Conservation (phyloP, 495 filamentous ascomycete genomes). For the Sphaerosporella brunnea region DNA sequence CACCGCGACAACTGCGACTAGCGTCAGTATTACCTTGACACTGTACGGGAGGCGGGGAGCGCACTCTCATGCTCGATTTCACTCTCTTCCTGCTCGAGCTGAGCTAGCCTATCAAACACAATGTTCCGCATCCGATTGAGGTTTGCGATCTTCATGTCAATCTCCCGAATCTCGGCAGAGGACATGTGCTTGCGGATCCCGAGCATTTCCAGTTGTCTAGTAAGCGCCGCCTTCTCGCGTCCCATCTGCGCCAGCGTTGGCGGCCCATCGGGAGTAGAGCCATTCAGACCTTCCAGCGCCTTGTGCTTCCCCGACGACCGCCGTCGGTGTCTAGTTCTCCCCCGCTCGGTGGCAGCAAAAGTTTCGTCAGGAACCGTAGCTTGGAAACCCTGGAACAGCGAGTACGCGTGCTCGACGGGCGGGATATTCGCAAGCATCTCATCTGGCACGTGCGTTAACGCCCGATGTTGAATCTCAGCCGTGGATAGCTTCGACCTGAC, state of each 20-base stretch:
- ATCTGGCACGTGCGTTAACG: conserved; percentile 73
- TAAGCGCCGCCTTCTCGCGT: conserved; percentile 57
- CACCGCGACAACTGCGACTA: conserved; percentile 25
- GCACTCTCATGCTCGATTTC: conserved; percentile 70
- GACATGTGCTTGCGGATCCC: conserved; percentile 92
- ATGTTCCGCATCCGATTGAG: conserved; percentile 86
- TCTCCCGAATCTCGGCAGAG: conserved; percentile 84
- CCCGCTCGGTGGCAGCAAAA: conserved; percentile 20
- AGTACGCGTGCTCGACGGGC: conserved; percentile 67
- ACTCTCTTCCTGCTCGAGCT: conserved; percentile 84
- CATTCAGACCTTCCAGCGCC: conserved; percentile 29
- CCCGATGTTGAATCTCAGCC: conserved; percentile 84
- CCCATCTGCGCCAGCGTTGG: conserved; percentile 50
- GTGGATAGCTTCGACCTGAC: conserved; percentile 83
- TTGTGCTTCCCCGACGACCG: conserved; percentile 33
- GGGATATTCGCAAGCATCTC: conserved; percentile 78
- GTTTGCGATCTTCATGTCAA: conserved; percentile 92
- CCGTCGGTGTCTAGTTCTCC: conserved; percentile 51
- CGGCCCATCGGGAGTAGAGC: conserved; percentile 36
- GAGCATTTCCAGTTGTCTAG: conserved; percentile 77
- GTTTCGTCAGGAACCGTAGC: conserved; percentile 67
- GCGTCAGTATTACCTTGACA: not conserved
- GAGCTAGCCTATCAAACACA: conserved; percentile 71
- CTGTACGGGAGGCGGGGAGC: conserved; percentile 18
- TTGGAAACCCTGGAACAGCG: conserved; percentile 90